Evolutionary conservation across 2,329 filamentous ascomycete species (phyloP).

Genomic region (Talaromyces sp.): DNA sequence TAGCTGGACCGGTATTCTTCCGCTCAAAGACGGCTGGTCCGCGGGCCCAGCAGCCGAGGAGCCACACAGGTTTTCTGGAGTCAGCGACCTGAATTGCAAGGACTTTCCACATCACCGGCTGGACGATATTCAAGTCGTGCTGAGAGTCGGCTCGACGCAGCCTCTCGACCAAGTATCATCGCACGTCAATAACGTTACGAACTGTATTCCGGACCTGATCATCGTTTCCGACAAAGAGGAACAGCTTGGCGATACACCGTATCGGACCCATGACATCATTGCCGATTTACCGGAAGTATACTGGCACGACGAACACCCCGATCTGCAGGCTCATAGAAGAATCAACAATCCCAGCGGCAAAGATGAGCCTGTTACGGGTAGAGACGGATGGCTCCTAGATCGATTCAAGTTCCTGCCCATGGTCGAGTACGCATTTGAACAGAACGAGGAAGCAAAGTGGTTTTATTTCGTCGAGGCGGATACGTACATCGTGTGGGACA

Average conservation of each 20-base stretch:
- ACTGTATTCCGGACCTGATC: slow-evolving; percentile 51
- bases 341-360: slow-evolving; percentile 17
- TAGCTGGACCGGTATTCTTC: slow-evolving; percentile 3
- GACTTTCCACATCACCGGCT: slow-evolving; percentile 32
- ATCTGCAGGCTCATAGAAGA: slow-evolving; percentile 37
- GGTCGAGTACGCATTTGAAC: slow-evolving; percentile 44
- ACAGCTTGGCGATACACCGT: slow-evolving; percentile 42
- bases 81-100: background rate
- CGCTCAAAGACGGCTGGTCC: background rate
- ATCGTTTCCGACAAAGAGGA: slow-evolving; percentile 57
- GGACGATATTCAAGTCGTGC: slow-evolving; percentile 50
- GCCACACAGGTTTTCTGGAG: background rate
- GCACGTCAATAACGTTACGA: slow-evolving; percentile 52
- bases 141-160: slow-evolving; percentile 57
- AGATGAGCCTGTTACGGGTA: slow-evolving; percentile 29
- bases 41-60: background rate
- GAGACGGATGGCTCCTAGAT: slow-evolving; percentile 47
- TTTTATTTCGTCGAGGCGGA: slow-evolving; percentile 57
- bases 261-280: slow-evolving; percentile 43
- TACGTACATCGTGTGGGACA: slow-evolving; percentile 52
- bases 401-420: slow-evolving; percentile 58
- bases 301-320: slow-evolving; percentile 23
- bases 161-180: slow-evolving; percentile 50
- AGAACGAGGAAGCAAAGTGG: slow-evolving; percentile 49
- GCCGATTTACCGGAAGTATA: slow-evolving; percentile 38